Percentiles rank a stretch among this genome's conserved stretches.
Conservation (phyloP, 169 alveolate species). For the Plasmodium ovale region DNA sequence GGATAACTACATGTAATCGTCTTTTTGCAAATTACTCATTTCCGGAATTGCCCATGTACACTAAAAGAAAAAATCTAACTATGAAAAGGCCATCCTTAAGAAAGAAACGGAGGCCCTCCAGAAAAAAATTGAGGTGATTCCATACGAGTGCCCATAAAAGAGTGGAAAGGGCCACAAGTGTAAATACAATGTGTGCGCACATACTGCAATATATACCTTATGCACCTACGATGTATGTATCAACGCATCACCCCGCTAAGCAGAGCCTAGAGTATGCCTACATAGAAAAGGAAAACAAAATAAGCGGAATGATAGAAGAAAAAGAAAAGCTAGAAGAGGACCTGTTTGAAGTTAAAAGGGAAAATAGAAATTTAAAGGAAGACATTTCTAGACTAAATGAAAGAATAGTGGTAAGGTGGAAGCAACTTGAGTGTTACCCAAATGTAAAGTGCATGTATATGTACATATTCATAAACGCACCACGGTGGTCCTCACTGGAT, state of each 20-base stretch:
- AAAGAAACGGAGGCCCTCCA: constrained; percentile 63
- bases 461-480: background rate
- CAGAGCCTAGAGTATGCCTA: constrained; percentile 60
- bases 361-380: constrained; percentile 45
- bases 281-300: constrained; percentile 59
- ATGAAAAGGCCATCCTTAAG: constrained; percentile 48
- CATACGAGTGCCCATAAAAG: background rate
- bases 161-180: too few relatives aligned
- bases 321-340: constrained; percentile 48
- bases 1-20: background rate
- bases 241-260: background rate
- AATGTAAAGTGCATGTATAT: too few relatives aligned
- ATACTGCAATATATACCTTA: background rate
- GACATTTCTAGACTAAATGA: constrained; percentile 53
- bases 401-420: constrained; percentile 60
- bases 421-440: too few relatives aligned
- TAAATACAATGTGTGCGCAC: background rate
- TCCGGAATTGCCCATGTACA: background rate
- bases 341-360: constrained; percentile 26
- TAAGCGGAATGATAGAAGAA: constrained; percentile 21
- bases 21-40: background rate
- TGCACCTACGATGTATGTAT: background rate
- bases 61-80: constrained; percentile 62
- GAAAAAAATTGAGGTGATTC: constrained; percentile 51
- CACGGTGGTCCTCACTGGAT: background rate